A percentile compares a stretch with the other conserved stretches of the same genome.
phyloP scores from a whole-genome alignment of 2,329 filamentous ascomycete species.

The Huntiella savannae region DNA sequence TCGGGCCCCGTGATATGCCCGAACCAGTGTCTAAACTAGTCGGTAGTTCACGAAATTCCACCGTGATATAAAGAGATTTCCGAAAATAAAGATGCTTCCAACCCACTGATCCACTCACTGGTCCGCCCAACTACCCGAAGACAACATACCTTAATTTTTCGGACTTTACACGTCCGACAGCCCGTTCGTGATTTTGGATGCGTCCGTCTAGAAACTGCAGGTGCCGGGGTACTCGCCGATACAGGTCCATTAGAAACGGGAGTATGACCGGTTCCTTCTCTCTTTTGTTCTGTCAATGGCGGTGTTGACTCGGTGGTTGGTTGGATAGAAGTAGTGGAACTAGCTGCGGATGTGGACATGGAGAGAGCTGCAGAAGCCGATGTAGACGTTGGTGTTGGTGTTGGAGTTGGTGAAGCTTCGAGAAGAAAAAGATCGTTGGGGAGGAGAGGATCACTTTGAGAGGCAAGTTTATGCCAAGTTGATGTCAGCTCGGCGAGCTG shows the following conservation, averaged over 20 bases:
- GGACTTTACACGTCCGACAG: constrained; percentile 13
- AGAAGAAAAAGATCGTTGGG: constrained; percentile 3
- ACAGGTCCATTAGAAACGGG: neutral
- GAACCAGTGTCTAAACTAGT: no score
- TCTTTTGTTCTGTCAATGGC: no score
- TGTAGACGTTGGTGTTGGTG: neutral
- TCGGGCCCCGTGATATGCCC: no score
- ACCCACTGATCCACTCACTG: no score
- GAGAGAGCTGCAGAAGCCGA: neutral
- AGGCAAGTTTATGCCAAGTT: constrained; percentile 7
- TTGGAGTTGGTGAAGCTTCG: neutral
- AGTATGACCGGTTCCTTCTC: no score
- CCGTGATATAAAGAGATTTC: no score
- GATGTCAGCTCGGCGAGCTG: constrained; percentile 7
- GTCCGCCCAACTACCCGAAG: neutral
- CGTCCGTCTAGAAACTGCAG: constrained; percentile 7
- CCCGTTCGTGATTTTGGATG: constrained; percentile 11
- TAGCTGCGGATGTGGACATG: no score
- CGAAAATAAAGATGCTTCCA: no score
- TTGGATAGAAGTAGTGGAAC: no score
- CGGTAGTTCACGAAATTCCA: no score
- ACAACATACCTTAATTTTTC: constrained; percentile 14
- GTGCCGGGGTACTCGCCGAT: neutral
- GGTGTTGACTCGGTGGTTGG: no score
- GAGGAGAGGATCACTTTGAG: neutral